Percentiles rank a stretch among this genome's conserved stretches.
Conservation (phyloP, 2,329 filamentous ascomycete species). For the Coniochaeta hoffmannii region DNA sequence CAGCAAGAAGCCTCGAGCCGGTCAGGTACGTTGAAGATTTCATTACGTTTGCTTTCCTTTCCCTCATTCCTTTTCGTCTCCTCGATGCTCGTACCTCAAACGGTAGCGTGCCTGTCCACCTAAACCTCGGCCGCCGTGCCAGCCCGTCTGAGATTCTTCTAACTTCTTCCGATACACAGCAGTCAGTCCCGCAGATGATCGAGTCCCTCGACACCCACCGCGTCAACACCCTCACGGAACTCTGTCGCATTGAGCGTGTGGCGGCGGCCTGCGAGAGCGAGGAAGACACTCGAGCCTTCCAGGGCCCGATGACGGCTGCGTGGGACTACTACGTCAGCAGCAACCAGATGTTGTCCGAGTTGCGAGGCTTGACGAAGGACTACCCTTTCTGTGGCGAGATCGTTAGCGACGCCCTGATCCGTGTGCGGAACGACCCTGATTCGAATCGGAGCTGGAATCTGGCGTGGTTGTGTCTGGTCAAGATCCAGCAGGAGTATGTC, state of each 20-base stretch:
- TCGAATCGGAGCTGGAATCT: slow-evolving; percentile 70
- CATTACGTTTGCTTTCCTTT: slow-evolving; percentile 16
- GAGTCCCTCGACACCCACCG: slow-evolving; percentile 56
- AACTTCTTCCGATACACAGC: slow-evolving; percentile 14
- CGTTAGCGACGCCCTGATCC: slow-evolving; percentile 55
- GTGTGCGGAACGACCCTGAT: slow-evolving; percentile 55
- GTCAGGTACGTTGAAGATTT: slow-evolving; percentile 21
- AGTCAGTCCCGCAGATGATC: slow-evolving; percentile 45
- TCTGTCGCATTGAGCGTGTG: slow-evolving; percentile 62
- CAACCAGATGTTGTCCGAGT: slow-evolving; percentile 61
- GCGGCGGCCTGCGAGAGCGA: slow-evolving; percentile 51
- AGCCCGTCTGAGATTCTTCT: too few relatives aligned
- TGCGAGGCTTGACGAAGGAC: slow-evolving; percentile 58
- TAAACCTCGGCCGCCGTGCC: too few relatives aligned
- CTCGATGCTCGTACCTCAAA: neutral
- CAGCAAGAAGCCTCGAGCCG: slow-evolving; percentile 18
- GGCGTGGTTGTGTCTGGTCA: slow-evolving; percentile 63
- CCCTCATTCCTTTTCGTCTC: neutral
- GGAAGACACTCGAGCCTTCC: slow-evolving; percentile 51
- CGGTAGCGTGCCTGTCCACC: too few relatives aligned
- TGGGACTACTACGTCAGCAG: slow-evolving; percentile 67
- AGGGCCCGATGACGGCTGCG: slow-evolving; percentile 59
- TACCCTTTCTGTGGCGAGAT: slow-evolving; percentile 62
- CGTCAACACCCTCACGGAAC: slow-evolving; percentile 66
- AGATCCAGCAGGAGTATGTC: slow-evolving; percentile 58